These are phyloP conservation scores for Balansia obtecta DNA, from an alignment of 2,329 filamentous ascomycete genomes.

Conservation along the genomic window DNA sequence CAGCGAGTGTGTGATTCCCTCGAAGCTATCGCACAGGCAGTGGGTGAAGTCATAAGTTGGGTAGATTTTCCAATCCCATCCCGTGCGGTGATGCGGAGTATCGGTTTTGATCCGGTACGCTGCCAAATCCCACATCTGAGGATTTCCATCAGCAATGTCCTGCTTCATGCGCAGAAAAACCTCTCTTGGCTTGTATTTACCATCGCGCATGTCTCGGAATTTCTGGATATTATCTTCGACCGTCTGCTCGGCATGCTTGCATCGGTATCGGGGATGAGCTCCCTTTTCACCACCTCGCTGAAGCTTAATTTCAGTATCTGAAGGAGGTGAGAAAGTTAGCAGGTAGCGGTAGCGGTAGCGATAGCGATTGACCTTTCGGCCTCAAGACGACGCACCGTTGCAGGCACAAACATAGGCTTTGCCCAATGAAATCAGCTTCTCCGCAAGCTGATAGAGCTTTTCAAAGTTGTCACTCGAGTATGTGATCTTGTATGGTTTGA, in stretches of 20 bases:
- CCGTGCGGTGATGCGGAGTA: conserved; percentile 64
- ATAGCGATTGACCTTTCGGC: not conserved
- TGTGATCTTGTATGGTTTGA: conserved; percentile 43
- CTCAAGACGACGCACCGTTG: conserved; percentile 41
- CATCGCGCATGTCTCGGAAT: conserved; percentile 83
- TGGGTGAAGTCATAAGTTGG: conserved; percentile 91
- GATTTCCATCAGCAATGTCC: conserved; percentile 70
- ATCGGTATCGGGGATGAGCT: conserved; percentile 61
- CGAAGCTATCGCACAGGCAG: conserved; percentile 84
- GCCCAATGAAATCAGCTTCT: conserved; percentile 61
- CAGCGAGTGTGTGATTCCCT: conserved; percentile 80
- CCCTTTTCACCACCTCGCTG: conserved; percentile 70
- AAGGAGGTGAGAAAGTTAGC: not conserved
- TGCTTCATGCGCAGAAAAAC: conserved; percentile 92
- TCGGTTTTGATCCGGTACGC: conserved; percentile 74
- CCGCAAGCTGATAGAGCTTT: conserved; percentile 69
- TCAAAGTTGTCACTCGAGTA: conserved; percentile 83
- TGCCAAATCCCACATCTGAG: conserved; percentile 92
- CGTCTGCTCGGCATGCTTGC: conserved; percentile 63
- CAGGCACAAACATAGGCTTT: conserved; percentile 77
- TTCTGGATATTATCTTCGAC: conserved; percentile 67
- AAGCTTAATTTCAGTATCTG: conserved; percentile 66
- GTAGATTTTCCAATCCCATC: conserved; percentile 80
- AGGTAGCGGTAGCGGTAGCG: too few relatives aligned
- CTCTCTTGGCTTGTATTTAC: conserved; percentile 74